A percentile compares a stretch with the other conserved stretches of the same genome.
Evolutionary conservation across 2,329 filamentous ascomycete species (phyloP).

Genomic region (Monilinia fructicola): DNA sequence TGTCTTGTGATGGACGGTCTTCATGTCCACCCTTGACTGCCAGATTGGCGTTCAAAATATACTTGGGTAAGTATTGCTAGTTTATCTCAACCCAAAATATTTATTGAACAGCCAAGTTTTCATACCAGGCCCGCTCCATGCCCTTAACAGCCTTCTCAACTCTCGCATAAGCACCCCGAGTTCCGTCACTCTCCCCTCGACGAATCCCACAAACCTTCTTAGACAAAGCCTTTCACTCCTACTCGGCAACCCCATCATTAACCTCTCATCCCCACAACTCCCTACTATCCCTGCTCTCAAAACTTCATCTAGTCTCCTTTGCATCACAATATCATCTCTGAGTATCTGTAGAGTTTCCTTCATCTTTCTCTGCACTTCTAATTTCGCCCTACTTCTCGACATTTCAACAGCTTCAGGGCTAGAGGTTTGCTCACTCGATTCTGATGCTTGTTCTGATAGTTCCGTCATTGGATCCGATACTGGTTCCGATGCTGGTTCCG

Average conservation of each 20-base stretch:
- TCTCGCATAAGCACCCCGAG: slow-evolving; percentile 15
- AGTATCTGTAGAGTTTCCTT: slow-evolving; percentile 11
- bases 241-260: slow-evolving; percentile 21
- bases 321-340: slow-evolving; percentile 16
- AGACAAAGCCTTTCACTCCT: slow-evolving; percentile 21
- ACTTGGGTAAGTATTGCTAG: too few species aligned
- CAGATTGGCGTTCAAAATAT: neutral
- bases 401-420: slow-evolving; percentile 4
- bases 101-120: slow-evolving; percentile 5
- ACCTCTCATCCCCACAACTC: slow-evolving; percentile 16
- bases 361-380: slow-evolving; percentile 7
- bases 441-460: neutral
- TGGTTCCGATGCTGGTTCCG: neutral
- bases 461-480: neutral
- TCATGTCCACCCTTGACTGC: neutral
- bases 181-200: slow-evolving; percentile 20
- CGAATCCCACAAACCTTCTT: slow-evolving; percentile 21
- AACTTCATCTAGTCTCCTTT: slow-evolving; percentile 18
- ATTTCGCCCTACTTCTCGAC: neutral
- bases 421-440: neutral
- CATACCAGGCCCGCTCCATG: slow-evolving; percentile 13
- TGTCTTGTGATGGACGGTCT: neutral
- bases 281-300: slow-evolving; percentile 19
- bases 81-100: neutral
- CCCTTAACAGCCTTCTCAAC: slow-evolving; percentile 18